These are phyloP conservation scores for Jacaranda mimosifolia DNA, from an alignment of 257 asterid genomes.

Conservation along the genomic window DNA sequence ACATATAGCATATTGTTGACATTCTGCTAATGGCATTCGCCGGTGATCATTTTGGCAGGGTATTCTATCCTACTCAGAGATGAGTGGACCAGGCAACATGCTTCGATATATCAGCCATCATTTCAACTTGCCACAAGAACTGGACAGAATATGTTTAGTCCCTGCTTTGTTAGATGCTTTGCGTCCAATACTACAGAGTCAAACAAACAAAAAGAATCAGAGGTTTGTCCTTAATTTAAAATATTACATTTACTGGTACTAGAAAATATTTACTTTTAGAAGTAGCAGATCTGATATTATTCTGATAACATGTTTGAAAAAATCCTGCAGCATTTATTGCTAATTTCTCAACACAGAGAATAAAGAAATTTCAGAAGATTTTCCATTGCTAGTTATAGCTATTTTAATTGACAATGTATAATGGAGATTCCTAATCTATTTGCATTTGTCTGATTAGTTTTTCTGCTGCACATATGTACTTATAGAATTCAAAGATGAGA, in stretches of 20 bases:
- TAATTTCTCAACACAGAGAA: background rate
- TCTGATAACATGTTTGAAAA: conserved; percentile 11
- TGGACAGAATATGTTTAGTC: conserved; percentile 39
- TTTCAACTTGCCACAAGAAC: conserved; percentile 53
- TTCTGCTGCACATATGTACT: background rate
- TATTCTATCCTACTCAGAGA: conserved; percentile 45
- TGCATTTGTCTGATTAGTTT: background rate
- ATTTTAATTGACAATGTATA: background rate
- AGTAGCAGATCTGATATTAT: conserved; percentile 7
- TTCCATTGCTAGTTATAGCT: background rate
- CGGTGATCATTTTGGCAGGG: conserved; percentile 52
- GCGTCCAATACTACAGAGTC: conserved; percentile 71
- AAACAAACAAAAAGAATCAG: conserved; percentile 50
- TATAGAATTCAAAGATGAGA: background rate
- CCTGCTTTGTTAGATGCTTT: conserved; percentile 63
- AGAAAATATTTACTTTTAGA: conserved; percentile 4
- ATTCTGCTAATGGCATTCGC: conserved; percentile 22
- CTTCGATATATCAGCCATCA: conserved; percentile 45
- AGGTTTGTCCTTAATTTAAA: conserved; percentile 56
- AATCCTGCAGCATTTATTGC: background rate
- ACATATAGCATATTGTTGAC: conserved; percentile 5
- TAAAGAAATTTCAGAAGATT: background rate
- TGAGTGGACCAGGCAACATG: conserved; percentile 43
- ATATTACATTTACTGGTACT: background rate
- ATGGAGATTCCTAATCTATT: conserved; percentile 9